Percentiles rank a stretch among this genome's conserved stretches.
Evolutionary conservation across 441 rosid species (phyloP).

Genomic region (Erysimum cheiri): DNA sequence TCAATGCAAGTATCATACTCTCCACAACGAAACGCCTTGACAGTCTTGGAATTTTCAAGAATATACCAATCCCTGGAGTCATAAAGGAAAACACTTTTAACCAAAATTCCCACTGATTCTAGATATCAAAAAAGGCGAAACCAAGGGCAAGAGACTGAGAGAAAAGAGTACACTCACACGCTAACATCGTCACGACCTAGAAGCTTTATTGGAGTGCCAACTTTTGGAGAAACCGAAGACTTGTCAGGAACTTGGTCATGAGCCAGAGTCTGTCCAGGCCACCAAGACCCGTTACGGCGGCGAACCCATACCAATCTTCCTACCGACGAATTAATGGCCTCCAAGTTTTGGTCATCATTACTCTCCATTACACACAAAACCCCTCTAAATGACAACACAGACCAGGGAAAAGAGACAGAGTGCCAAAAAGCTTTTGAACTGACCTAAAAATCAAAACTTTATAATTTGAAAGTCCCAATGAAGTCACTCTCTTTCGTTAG

Average conservation of each 20-base stretch:
- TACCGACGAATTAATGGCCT: slow-evolving; percentile 78
- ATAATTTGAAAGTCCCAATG: slow-evolving; percentile 23
- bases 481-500: slow-evolving; percentile 34
- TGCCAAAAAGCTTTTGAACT: slow-evolving; percentile 19
- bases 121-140: background rate
- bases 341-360: slow-evolving; percentile 65
- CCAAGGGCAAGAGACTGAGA: slow-evolving; percentile 10
- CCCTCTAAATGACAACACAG: slow-evolving; percentile 16
- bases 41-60: slow-evolving; percentile 92
- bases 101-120: background rate
- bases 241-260: slow-evolving; percentile 73
- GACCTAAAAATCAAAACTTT: slow-evolving; percentile 38
- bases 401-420: background rate
- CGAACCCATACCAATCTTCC: slow-evolving; percentile 99
- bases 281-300: slow-evolving; percentile 98
- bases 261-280: slow-evolving; percentile 93
- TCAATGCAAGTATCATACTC: slow-evolving; percentile 85
- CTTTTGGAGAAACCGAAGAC: slow-evolving; percentile 79
- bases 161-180: slow-evolving; percentile 64
- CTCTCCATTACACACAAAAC: slow-evolving; percentile 69
- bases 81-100: slow-evolving; percentile 30
- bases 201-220: slow-evolving; percentile 95
- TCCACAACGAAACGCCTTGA: slow-evolving; percentile 98
- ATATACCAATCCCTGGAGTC: slow-evolving; percentile 89
- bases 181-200: slow-evolving; percentile 95